Percentiles rank a stretch among this genome's conserved stretches.
phyloP scores from a whole-genome alignment of 257 asterid species.

The Forsythia viridissima region DNA sequence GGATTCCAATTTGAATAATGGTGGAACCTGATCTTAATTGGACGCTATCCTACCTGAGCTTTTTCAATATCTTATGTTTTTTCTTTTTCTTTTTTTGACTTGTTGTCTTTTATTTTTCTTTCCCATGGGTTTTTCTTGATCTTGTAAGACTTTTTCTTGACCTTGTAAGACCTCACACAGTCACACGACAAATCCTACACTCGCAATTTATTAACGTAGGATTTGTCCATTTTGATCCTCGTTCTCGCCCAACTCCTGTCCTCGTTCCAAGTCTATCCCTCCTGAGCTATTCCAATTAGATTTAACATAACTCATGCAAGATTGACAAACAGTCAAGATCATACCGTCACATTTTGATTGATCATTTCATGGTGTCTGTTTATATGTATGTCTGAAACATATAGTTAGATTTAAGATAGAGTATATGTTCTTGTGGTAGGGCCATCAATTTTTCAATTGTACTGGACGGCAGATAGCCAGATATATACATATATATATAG shows the following conservation, averaged over 20 bases:
- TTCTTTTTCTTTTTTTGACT: constrained; percentile 42
- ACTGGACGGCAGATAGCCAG: constrained; percentile 23
- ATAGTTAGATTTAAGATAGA: not conserved
- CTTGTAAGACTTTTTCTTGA: constrained; percentile 98
- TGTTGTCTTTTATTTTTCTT: constrained; percentile 52
- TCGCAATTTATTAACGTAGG: constrained; percentile 28
- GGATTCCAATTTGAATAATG: constrained; percentile 10
- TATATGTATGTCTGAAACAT: not conserved
- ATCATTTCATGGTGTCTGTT: not conserved
- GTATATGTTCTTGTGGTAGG: constrained; percentile 43
- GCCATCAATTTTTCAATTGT: constrained; percentile 32
- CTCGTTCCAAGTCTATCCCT: constrained; percentile 99
- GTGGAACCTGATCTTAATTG: constrained; percentile 15
- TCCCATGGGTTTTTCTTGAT: constrained; percentile 61
- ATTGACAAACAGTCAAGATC: not conserved
- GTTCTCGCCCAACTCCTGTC: constrained; percentile 55
- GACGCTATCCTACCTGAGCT: constrained; percentile 97
- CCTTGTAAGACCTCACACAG: constrained; percentile 27
- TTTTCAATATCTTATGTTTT: constrained; percentile 20
- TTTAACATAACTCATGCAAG: not conserved
- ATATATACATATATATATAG: not conserved
- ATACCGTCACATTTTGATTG: not conserved
- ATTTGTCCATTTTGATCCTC: constrained; percentile 2
- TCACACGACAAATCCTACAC: constrained; percentile 2
- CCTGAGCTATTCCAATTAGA: constrained; percentile 64